Evolutionary conservation across 768 basidiomycete genomes (phyloP).

Genomic region (Galerina sulciceps): DNA sequence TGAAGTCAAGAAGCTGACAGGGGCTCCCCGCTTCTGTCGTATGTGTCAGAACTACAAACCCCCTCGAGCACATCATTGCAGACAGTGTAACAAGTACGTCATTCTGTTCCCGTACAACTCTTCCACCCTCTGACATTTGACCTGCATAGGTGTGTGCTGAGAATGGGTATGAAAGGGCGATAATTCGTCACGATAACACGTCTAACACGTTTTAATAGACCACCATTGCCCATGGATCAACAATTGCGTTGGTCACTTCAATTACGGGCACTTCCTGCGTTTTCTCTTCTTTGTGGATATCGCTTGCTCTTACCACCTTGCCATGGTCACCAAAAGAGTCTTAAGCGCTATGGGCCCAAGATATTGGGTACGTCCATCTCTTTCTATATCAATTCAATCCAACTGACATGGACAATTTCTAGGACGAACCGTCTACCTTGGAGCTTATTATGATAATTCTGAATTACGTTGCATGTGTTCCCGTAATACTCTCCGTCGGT

Average conservation of each 20-base stretch:
- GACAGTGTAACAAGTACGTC: constrained; percentile 78
- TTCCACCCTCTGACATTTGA: constrained; percentile 8
- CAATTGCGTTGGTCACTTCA: constrained; percentile 93
- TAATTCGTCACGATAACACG: neutral
- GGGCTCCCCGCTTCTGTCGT: constrained; percentile 83
- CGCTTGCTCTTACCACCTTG: constrained; percentile 86
- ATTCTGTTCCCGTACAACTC: neutral
- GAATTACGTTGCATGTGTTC: constrained; percentile 85
- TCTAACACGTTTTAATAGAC: constrained; percentile 46
- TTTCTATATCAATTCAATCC: neutral
- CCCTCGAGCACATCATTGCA: constrained; percentile 91
- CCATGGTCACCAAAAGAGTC: constrained; percentile 78
- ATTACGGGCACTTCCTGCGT: constrained; percentile 87
- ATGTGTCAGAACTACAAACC: constrained; percentile 87
- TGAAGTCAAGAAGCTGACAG: constrained; percentile 90
- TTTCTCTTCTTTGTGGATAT: constrained; percentile 93
- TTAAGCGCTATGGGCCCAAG: constrained; percentile 42
- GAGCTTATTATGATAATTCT: constrained; percentile 87
- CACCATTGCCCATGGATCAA: constrained; percentile 94
- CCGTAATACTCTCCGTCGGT: constrained; percentile 87
- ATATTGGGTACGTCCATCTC: constrained; percentile 54
- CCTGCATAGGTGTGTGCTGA: constrained; percentile 70
- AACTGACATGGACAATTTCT: neutral
- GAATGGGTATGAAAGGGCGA: constrained; percentile 69
- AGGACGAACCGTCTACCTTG: constrained; percentile 70